Evolutionary conservation across 2,329 filamentous ascomycete genomes (phyloP).

Genomic region (Neonectria hederae): DNA sequence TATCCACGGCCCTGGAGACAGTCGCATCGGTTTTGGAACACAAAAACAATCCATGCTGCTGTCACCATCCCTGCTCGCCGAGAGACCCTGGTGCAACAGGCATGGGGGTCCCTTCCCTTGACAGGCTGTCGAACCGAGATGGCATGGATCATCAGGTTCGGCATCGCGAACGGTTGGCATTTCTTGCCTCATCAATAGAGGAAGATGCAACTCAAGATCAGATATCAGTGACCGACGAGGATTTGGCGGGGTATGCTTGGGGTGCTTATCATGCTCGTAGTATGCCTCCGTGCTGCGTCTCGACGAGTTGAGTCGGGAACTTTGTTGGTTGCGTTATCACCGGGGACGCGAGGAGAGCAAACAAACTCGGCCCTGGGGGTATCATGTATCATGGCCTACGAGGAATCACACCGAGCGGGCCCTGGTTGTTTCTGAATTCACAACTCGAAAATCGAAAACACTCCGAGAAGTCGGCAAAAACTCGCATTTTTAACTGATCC

Average conservation of each 20-base stretch:
- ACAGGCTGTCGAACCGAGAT: background rate
- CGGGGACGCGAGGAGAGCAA: background rate
- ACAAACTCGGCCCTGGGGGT: background rate
- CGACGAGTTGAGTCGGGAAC: conserved; percentile 1
- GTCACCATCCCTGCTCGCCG: conserved; percentile 7
- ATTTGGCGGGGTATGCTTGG: background rate
- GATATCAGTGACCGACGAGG: background rate
- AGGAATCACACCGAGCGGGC: background rate
- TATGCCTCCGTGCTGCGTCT: background rate
- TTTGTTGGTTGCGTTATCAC: background rate
- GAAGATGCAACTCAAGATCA: background rate
- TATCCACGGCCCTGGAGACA: conserved; percentile 1
- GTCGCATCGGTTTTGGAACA: conserved; percentile 1
- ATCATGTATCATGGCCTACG: background rate
- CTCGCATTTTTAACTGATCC: background rate
- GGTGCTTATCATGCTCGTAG: background rate
- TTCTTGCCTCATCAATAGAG: background rate
- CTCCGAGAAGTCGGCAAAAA: conserved; percentile 11
- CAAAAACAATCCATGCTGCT: background rate
- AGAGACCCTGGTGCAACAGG: conserved; percentile 8
- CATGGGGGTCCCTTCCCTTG: background rate
- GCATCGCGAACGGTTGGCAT: conserved; percentile 1
- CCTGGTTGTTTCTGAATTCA: background rate
- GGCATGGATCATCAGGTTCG: background rate
- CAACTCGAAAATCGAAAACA: background rate